Evolutionary conservation across 1,284 basidiomycete genomes (phyloP), one percentile per base, ranked within the genome.

Genomic region (Pseudozyma sp.): DNA sequence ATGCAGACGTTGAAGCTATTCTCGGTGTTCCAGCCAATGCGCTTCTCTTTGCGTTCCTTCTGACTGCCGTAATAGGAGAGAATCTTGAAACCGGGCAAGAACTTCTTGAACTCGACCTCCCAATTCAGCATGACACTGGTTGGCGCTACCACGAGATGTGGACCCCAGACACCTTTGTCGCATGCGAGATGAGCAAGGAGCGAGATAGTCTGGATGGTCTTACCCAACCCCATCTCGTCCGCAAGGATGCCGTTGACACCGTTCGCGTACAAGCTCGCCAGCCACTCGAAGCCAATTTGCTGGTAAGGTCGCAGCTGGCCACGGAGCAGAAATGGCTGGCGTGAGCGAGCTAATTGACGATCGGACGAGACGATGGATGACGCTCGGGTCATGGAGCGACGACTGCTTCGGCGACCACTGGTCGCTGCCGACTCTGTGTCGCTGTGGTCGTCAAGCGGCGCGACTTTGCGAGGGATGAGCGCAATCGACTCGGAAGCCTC

Each of bases 71-170:
- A 95, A 86, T 97, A 98, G 64, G 93, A 93, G 40, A 98, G 87
- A 60, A 93, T 90, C 79, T 91, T 92, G 88, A 97, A 95, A 1
- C 95, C 95, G 0, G 95, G 95, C 2, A 97, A 87, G 83, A 97
- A 97, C 86, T 97, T 97, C 86, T 97, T 97, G 88, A 97, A 97
- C 85, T 97, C 95, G 92, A 97, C 96, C 85, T 97, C 95, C 95
- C 95, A 98, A 83, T 98, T 97, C 63, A 97, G 88, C 71, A 98
- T 89, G 61, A 97, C 95, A 69, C 93, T 94, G 1, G 95, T 97
- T 1, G 95, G 94, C 12, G 96, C 95, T 78, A 97, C 91, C 83
- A 98, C 94, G 35, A 97, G 89, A 86, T 97, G 95, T 3, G 95
- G 95, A 0, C 96, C 96, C 95, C 95, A 97, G 66, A 96, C 93